Base-by-base conservation (phyloP, 1,284 basidiomycete genomes). In the Golubevia sp. region DNA sequence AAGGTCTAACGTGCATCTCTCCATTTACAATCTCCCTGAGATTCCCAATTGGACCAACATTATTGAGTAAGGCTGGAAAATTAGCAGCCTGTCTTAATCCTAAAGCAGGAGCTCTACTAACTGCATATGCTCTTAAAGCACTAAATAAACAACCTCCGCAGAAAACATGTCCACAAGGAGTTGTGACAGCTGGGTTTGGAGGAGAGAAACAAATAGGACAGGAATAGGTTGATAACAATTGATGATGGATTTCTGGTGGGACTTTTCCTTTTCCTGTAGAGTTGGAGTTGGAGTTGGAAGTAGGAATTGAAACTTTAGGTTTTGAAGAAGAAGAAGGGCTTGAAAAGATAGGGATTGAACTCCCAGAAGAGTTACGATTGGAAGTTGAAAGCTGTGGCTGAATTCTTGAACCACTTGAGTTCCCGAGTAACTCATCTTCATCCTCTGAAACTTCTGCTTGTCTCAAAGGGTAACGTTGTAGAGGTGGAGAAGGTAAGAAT, bases 191-290 rank as follows among this genome's bases (percentile, higher is more conserved):
- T 18, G 73, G 67, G 11, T 51, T 68, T 4, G 76, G 76, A 4
- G 76, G 62, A 20, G 73, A 71, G 25, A 80, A 73, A 62, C 77
- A 80, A 64, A 80, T 76, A 5, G 77, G 76, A 52, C 77, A 80
- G 0, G 63, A 65, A 57, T 73, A 80, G 5, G 62, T 73, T 13
- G 71, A 74, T 1, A 77, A 58, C 15, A 79, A 62, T 5, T 67
- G 60, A 38, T 70, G 66, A 23, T 70, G 44, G 25, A 1, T 54
- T 48, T 25, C 55, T 27, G 2, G 25, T n/a, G n/a, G n/a, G n/a
- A n/a, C n/a, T n/a, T n/a, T n/a, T 49, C 21, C 57, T 56, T 13
- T 44, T 30, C 8, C 6, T 52, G 48, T 25, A 30, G 20, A n/a
- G 11, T 34, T 34, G 30, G 30, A 34, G 11, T 3, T 34, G 4